Evolutionary conservation across 257 asterid genomes (phyloP), one percentile per base, ranked within the genome.

Genomic region (Verbena officinalis): DNA sequence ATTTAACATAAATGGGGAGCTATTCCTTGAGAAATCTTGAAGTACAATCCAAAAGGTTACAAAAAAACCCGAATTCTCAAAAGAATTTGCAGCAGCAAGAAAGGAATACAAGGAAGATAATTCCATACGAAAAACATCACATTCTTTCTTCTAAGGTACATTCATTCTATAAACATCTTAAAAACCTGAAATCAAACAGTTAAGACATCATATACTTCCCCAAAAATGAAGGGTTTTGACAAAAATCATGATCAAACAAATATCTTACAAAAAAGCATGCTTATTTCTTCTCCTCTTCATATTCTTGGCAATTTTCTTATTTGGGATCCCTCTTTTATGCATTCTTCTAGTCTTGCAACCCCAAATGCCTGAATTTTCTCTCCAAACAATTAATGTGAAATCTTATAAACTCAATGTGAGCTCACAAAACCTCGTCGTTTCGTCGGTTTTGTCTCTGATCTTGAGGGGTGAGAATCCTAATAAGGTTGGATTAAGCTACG

Each of bases 391-490:
- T 2, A 39, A 74, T 1, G 60, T 88, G 0, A 73, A 83, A 13
- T 86, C 89, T 2, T 88, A 80, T 40, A 75, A 81, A 1, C 80
- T 88, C 39, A 68, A 77, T 9, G 10, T 74, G 9, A 68, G 24
- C 64, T 76, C 75, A 50, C 68, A 67, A 19, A 75, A 60, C 62
- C 78, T 79, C 2, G 19, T 78, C 17, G 78, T 86, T 17, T 86
- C 96, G 0, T 81, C 90, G 0, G 71, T 76, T 5, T 44, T 78
- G 45, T 59, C 81, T 53, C 54, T 88, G 2, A 68, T 67, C 65
- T 16, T 88, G 55, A 69, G 31, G 1, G 88, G 83, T 0, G 71
- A 72, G 30, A 88, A 88, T 43, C 95, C 91, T 0, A 88, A 84
- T 60, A 85, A 68, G 65, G 67, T 86, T 10, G 89, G 88, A 16